phyloP scores from a whole-genome alignment of 2,329 filamentous ascomycete species.

The Aspergillus tubingensis region DNA sequence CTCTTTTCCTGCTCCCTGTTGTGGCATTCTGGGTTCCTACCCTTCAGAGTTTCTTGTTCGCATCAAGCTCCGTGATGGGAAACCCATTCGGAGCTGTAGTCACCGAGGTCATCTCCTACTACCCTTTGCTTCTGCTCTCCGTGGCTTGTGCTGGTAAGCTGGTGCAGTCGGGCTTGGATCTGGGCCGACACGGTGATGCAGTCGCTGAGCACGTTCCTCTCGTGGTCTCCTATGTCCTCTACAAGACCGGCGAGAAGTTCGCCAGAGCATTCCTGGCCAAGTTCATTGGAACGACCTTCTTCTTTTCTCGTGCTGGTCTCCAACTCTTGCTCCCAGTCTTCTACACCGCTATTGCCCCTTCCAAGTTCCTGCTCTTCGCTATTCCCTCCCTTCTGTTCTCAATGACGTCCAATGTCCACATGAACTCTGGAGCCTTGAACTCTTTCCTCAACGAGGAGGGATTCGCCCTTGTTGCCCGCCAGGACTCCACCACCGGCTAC shows the following conservation, averaged over 20 bases:
- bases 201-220: slow-evolving; percentile 66
- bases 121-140: slow-evolving; percentile 67
- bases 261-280: slow-evolving; percentile 45
- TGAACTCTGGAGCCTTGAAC: slow-evolving; percentile 67
- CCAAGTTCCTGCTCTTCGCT: slow-evolving; percentile 65
- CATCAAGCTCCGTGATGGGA: slow-evolving; percentile 66
- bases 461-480: slow-evolving; percentile 76
- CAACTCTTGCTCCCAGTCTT: slow-evolving; percentile 66
- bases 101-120: slow-evolving; percentile 72
- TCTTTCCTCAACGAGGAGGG: slow-evolving; percentile 63
- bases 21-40: slow-evolving; percentile 74
- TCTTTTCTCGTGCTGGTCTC: slow-evolving; percentile 71
- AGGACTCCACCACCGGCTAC: slow-evolving; percentile 88
- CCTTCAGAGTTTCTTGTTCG: slow-evolving; percentile 71
- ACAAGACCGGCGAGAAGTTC: slow-evolving; percentile 53
- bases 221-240: slow-evolving; percentile 66
- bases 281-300: slow-evolving; percentile 62
- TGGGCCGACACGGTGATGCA: slow-evolving; percentile 58
- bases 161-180: slow-evolving; percentile 60
- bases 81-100: slow-evolving; percentile 71
- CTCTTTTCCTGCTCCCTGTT: slow-evolving; percentile 63
- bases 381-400: slow-evolving; percentile 69
- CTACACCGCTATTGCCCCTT: slow-evolving; percentile 69
- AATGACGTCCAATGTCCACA: slow-evolving; percentile 71
- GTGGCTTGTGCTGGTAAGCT: slow-evolving; percentile 64